Evolutionary conservation across 2,329 filamentous ascomycete genomes (phyloP), one percentile per base, ranked within the genome.

Genomic region (Aspergillus ibericus): DNA sequence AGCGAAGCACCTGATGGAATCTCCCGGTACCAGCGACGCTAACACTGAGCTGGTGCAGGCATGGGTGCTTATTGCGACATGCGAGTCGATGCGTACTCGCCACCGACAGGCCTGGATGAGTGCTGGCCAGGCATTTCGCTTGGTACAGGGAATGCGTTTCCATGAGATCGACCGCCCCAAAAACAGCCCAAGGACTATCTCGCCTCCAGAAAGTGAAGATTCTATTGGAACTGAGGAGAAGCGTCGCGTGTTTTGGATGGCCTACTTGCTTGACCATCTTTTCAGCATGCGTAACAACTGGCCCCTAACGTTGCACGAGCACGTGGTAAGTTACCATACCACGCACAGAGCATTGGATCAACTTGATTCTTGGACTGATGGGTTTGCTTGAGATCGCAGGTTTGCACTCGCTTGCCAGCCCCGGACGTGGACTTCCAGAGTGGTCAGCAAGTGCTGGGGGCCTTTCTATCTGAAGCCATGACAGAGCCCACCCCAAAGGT

Each of bases 201-300:
- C 18, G n/a, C 20, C 7, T n/a, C 25, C 16, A 25, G 47, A 42
- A 12, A 53, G 8, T 29, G 48, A 22, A 12, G 13, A n/a, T 16
- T 46, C 34, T 16, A 63, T 71, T 38, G 66, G 72, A 35, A 63
- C 63, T 4, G 74, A 77, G 58, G 67, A 73, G 57, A 70, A 64
- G 54, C 61, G 75, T 9, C 60, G 75, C 6, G 68, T 68, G 0
- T 77, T 76, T 59, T 77, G 75, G 75, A 68, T 76, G 66, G 73
- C 73, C 0, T 77, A 74, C 59, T 69, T 67, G 29, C 62, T 77
- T 1, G 75, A 78, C 51, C 72, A 69, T 32, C 63, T 75, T 32
- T 60, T 70, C 13, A 71, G 68, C 49, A 66, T 75, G 29, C 64
- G 67, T 12, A 66, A 69, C 51, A 63, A 69, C 34, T 71, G 66